Base-by-base conservation (phyloP, 2,329 filamentous ascomycete species). In the Ceratocystis cubensis region DNA sequence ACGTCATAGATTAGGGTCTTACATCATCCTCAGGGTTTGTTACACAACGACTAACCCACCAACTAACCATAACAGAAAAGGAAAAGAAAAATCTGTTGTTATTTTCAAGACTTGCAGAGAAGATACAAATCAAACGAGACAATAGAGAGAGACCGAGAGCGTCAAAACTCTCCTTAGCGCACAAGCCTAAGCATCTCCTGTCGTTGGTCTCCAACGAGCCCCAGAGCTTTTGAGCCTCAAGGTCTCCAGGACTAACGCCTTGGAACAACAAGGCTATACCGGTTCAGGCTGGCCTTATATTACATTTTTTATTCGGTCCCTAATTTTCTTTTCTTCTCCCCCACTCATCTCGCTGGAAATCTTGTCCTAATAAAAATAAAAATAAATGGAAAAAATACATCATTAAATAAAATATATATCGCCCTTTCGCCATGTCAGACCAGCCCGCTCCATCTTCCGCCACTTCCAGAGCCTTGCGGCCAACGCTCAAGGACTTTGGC, bases 401-500 rank as follows among this genome's bases (percentile, higher is more conserved):
- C 5, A 61, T 53, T 25, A 41, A 56, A 25, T 20, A 57, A 28
- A 44, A 48, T 13, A 65, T 30, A 64, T 53, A 25, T 6, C 48
- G n/a, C 48, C 22, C 22, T 30, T 30, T 61, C 25, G 59, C 64
- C 10, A 66, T 66, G 65, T 56, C 65, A 20, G 46, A 62, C 30
- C 59, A 53, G 8, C 28, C 53, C 25, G n/a, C 63, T 33, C 41
- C 66, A 15, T 41, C 66, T 37, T 30, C 66, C 41, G 37, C 57
- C n/a, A 28, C 57, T 41, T 20, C 61, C 46, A 64, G 41, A 59
- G 73, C 75, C 63, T 71, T 73, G 71, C 78, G 80, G 61, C 81
- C 81, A 65, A 79, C 81, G 72, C 75, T 83, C 70, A 73, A 76
- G 61, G 74, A 76, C 65, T 82, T 81, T 80, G 80, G 84, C 72